Percentiles rank a stretch among this genome's conserved stretches.
These are phyloP conservation scores for Agapanthus africanus DNA, from an alignment of 106 monocot species.

Conservation along the genomic window DNA sequence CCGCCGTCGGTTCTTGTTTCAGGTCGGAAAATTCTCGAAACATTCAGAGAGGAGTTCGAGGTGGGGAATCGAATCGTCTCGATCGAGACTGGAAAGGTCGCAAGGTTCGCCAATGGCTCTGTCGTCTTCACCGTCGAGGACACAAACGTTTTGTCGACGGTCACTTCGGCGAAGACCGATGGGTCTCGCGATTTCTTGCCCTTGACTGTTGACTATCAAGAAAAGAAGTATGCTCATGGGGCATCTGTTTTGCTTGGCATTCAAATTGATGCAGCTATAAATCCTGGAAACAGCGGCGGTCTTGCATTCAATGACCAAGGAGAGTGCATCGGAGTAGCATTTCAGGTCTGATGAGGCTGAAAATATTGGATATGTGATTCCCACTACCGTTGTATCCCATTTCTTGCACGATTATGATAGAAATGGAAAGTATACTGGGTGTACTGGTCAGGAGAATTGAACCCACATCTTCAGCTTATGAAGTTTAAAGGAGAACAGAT, in stretches of 20 bases:
- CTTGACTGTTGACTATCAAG: too few relatives aligned
- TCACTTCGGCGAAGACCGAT: constrained; percentile 55
- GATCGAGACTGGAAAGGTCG: constrained; percentile 83
- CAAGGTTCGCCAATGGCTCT: constrained; percentile 78
- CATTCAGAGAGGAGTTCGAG: constrained; percentile 81
- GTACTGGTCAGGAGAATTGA: constrained; percentile 77
- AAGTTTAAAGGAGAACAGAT: constrained; percentile 77
- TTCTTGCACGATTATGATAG: constrained; percentile 83
- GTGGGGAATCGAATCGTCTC: constrained; percentile 64
- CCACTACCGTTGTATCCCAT: constrained; percentile 92
- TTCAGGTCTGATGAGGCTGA: constrained; percentile 95
- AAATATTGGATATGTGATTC: constrained; percentile 99
- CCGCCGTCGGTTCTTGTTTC: not conserved
- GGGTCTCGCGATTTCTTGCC: constrained; percentile 71
- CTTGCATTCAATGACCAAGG: not conserved
- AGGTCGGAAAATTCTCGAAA: constrained; percentile 55
- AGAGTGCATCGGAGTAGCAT: constrained; percentile 53
- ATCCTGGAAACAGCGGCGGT: constrained; percentile 40
- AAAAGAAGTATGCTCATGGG: constrained; percentile 95
- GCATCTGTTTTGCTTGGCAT: constrained; percentile 88
- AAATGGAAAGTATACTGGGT: constrained; percentile 93
- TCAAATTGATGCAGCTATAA: constrained; percentile 98
- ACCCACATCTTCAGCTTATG: constrained; percentile 72
- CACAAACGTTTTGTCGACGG: constrained; percentile 75
- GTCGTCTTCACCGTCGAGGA: constrained; percentile 68